phyloP scores from a whole-genome alignment of 164 flowering plant species.

The Tetracentron sinense region DNA sequence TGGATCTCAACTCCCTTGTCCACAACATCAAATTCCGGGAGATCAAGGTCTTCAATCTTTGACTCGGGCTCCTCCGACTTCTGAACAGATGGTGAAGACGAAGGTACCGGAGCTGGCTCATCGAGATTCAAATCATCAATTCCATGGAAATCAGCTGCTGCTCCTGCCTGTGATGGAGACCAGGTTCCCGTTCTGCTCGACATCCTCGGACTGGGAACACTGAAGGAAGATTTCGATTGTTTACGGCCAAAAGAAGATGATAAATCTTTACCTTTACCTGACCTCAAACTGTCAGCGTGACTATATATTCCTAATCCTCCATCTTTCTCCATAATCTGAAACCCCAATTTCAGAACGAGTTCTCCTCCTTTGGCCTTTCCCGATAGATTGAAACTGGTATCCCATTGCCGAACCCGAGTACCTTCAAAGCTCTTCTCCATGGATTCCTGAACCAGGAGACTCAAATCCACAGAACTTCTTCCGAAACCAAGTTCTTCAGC shows the following conservation, averaged over 20 bases:
- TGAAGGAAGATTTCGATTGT: slow-evolving; percentile 79
- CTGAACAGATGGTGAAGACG: slow-evolving; percentile 27
- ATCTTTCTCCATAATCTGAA: slow-evolving; percentile 90
- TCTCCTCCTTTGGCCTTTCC: slow-evolving; percentile 94
- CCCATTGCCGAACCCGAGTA: slow-evolving; percentile 75
- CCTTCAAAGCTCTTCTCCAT: slow-evolving; percentile 65
- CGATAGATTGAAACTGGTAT: slow-evolving; percentile 45
- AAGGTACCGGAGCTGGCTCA: slow-evolving; percentile 50
- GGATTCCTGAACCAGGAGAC: slow-evolving; percentile 71
- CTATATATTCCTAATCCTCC: slow-evolving; percentile 65
- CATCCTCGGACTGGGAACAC: slow-evolving; percentile 73
- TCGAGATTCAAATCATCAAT: slow-evolving; percentile 85
- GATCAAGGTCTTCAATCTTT: slow-evolving; percentile 50
- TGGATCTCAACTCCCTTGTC: slow-evolving; percentile 85
- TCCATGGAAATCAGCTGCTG: slow-evolving; percentile 38
- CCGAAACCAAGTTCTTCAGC: slow-evolving; percentile 88
- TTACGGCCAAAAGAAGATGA: slow-evolving; percentile 53
- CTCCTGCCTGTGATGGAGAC: slow-evolving; percentile 49
- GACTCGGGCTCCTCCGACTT: slow-evolving; percentile 45
- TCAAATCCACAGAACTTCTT: slow-evolving; percentile 61
- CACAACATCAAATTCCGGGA: slow-evolving; percentile 80
- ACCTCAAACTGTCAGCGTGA: slow-evolving; percentile 37
- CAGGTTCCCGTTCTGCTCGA: slow-evolving; percentile 40
- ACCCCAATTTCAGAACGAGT: slow-evolving; percentile 70
- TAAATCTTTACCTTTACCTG: slow-evolving; percentile 21